phyloP scores from a whole-genome alignment of 768 basidiomycete species.

The Botryobasidium botryosum region DNA sequence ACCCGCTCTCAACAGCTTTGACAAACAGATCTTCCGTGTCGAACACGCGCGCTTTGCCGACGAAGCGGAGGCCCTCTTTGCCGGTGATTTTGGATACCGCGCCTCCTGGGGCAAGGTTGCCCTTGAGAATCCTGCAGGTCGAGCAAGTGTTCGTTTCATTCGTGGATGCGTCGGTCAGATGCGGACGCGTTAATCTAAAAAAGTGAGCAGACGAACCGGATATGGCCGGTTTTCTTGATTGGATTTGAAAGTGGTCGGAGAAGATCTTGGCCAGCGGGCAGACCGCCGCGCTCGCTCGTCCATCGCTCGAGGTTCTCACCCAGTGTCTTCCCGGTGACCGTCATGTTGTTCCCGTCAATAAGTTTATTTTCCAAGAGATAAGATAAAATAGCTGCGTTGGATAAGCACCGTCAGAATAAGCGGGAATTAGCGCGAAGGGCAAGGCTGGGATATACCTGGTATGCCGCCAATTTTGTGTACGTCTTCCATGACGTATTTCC shows the following conservation, averaged over 20 bases:
- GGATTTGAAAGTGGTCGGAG: slow-evolving; percentile 76
- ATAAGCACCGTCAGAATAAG: neutral
- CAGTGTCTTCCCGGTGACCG: slow-evolving; percentile 77
- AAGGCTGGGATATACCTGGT: slow-evolving; percentile 59
- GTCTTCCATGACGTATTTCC: slow-evolving; percentile 98
- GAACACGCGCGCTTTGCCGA: slow-evolving; percentile 84
- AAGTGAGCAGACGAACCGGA: slow-evolving; percentile 36
- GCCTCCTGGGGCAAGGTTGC: slow-evolving; percentile 86
- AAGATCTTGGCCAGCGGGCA: slow-evolving; percentile 62
- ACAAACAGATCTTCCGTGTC: slow-evolving; percentile 81
- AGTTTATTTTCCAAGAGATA: slow-evolving; percentile 75
- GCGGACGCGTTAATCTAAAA: neutral
- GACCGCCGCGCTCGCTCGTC: slow-evolving; percentile 62
- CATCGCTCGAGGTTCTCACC: slow-evolving; percentile 88
- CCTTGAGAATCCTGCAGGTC: slow-evolving; percentile 57
- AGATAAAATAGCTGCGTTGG: slow-evolving; percentile 50
- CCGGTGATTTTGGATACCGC: slow-evolving; percentile 96
- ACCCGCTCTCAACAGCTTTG: slow-evolving; percentile 70
- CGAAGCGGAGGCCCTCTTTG: slow-evolving; percentile 81
- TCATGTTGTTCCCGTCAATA: slow-evolving; percentile 81
- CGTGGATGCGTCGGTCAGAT: neutral
- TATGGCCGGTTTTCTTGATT: slow-evolving; percentile 79
- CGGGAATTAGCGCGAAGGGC: neutral
- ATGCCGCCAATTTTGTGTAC: slow-evolving; percentile 92
- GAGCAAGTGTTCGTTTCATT: too few species aligned